Evolutionary conservation across 2,329 filamentous ascomycete species (phyloP).

Genomic region (Apiospora pterosperma): DNA sequence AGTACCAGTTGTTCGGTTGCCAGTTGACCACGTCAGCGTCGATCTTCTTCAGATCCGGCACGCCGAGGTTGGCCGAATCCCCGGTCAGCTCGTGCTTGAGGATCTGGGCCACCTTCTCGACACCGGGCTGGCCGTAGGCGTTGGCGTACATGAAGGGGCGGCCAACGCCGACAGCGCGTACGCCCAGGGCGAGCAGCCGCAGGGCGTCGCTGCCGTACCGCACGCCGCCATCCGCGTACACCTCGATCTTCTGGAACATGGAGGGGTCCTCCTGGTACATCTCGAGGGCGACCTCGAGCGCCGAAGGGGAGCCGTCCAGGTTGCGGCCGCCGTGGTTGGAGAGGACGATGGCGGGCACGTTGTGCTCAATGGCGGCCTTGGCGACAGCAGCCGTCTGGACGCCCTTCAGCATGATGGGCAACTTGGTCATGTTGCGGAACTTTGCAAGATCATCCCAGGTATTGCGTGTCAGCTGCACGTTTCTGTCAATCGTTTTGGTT

Average conservation of each 20-base stretch:
- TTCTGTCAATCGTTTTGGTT: neutral
- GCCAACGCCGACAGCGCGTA: slow-evolving; percentile 35
- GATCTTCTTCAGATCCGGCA: slow-evolving; percentile 23
- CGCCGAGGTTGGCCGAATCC: slow-evolving; percentile 26
- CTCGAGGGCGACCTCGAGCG: slow-evolving; percentile 28
- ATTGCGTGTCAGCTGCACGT: neutral
- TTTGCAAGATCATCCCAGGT: slow-evolving; percentile 25
- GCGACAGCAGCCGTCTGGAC: slow-evolving; percentile 31
- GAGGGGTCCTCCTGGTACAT: slow-evolving; percentile 24
- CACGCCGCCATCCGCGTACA: slow-evolving; percentile 31
- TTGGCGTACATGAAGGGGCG: slow-evolving; percentile 46
- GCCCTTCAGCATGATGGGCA: slow-evolving; percentile 30
- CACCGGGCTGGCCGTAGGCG: slow-evolving; percentile 41
- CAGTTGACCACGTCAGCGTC: slow-evolving; percentile 15
- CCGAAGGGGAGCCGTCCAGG: slow-evolving; percentile 25
- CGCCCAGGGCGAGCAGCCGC: slow-evolving; percentile 31
- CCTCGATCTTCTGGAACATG: slow-evolving; percentile 26
- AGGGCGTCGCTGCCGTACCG: slow-evolving; percentile 30
- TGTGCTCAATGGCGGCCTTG: slow-evolving; percentile 21
- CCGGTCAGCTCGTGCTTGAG: slow-evolving; percentile 39
- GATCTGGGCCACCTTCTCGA: slow-evolving; percentile 36
- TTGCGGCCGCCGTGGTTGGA: slow-evolving; percentile 35
- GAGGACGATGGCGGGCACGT: slow-evolving; percentile 27
- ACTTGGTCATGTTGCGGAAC: slow-evolving; percentile 16
- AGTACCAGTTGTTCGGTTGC: slow-evolving; percentile 10